Evolutionary conservation across 2,329 filamentous ascomycete genomes (phyloP), one percentile per base, ranked within the genome.

Genomic region (Monilinia aucupariae): DNA sequence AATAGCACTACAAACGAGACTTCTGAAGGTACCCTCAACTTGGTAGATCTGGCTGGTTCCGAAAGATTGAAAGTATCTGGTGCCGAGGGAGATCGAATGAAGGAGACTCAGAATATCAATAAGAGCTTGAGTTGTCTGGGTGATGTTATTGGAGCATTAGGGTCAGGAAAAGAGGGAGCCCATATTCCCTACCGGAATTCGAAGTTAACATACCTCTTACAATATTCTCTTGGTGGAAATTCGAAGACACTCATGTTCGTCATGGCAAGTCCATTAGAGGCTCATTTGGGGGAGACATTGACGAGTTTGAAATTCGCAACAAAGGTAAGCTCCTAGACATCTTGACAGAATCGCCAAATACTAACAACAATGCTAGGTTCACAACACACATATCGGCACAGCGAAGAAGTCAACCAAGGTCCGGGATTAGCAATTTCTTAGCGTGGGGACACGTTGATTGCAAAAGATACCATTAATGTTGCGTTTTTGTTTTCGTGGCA

Each of bases 231-330:
- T 9, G 93, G 94, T 4, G 94, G 94, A 20, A 97, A 96, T 75
- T 94, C 89, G 70, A 96, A 97, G 78, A 99, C 94, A 0, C 87
- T 99, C 71, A 99, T 99, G 94, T 96, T 99, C 75, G 91, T 97
- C 74, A 97, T 97, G 92, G 90, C 96, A 63, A 94, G 89, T 70
- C 94, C 94, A 41, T 79, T 97, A 64, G 90, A 96, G 78, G 89
- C 87, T 7, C 94, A 97, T 78, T 80, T 97, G 68, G 89, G 88
- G 72, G 94, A 99, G 80, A 97, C 92, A 3, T 80, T 97, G 74
- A 96, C 92, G 51, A 97, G 92, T 80, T 81, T 99, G 76, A 89
- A 94, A 72, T 99, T 99, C 76, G 94, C 94, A 20, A 96, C 91
- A 41, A 97, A 96, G 83, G 92, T 92, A 76, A 73, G 78, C 72